Percentiles rank a stretch among this genome's conserved stretches.
These are phyloP conservation scores for Rostrohypoxylon terebratum DNA, from an alignment of 495 filamentous ascomycete species.

Conservation along the genomic window DNA sequence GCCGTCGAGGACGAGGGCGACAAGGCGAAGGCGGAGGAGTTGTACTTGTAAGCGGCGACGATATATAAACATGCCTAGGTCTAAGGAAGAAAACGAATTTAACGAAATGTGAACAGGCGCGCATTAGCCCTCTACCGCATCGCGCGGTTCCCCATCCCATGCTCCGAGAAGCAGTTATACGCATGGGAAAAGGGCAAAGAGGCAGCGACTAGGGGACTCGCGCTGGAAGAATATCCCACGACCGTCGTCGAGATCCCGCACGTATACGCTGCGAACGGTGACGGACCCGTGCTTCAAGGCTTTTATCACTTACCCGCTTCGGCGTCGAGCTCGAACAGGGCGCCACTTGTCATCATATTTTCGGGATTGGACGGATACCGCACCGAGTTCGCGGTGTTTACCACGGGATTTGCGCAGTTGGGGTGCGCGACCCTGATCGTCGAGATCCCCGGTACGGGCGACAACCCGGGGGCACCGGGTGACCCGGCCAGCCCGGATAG, in stretches of 20 bases:
- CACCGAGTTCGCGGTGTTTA: constrained; percentile 75
- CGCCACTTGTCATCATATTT: constrained; percentile 73
- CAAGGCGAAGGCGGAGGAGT: constrained; percentile 64
- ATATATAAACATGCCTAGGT: not conserved
- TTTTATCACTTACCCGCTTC: constrained; percentile 67
- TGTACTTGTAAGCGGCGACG: constrained; percentile 65
- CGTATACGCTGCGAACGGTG: constrained; percentile 57
- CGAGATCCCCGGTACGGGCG: constrained; percentile 81
- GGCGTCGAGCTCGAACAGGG: constrained; percentile 45
- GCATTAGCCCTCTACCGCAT: constrained; percentile 77
- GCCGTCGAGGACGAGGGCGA: constrained; percentile 59
- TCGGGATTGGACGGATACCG: constrained; percentile 79
- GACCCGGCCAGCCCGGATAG: constrained; percentile 60
- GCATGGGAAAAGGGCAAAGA: constrained; percentile 73
- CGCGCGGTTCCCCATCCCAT: constrained; percentile 67
- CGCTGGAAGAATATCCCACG: constrained; percentile 53
- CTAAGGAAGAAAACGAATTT: too few relatives aligned
- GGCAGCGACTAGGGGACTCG: constrained; percentile 55
- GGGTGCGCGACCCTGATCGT: constrained; percentile 68
- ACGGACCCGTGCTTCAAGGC: constrained; percentile 65
- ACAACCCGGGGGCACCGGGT: constrained; percentile 69
- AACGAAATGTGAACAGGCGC: constrained; percentile 46
- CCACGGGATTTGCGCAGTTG: constrained; percentile 66
- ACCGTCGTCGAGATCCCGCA: constrained; percentile 69
- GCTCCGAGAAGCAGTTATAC: constrained; percentile 59